Percentiles rank a stretch among this genome's conserved stretches.
Evolutionary conservation across 2,329 filamentous ascomycete genomes (phyloP).

Genomic region (Grosmannia clavigera): DNA sequence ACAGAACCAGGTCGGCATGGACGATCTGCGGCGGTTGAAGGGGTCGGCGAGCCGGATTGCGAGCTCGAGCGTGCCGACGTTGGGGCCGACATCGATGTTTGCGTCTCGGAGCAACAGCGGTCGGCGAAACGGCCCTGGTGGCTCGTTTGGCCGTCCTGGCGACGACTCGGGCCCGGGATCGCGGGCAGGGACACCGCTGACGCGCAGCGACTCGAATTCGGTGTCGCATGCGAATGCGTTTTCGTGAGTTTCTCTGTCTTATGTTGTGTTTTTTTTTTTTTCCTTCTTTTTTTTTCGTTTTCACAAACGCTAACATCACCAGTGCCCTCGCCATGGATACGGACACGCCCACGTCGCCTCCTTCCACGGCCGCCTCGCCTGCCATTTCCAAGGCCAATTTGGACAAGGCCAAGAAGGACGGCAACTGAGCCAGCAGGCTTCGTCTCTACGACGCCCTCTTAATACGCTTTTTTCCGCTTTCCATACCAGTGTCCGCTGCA

Average conservation of each 20-base stretch:
- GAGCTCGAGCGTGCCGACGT: constrained; percentile 45
- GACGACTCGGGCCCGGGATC: constrained; percentile 84
- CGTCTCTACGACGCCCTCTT: background rate
- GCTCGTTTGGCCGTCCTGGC: constrained; percentile 57
- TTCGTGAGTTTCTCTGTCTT: constrained; percentile 50
- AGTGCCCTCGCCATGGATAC: constrained; percentile 50
- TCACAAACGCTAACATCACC: background rate
- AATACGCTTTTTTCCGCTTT: constrained; percentile 17
- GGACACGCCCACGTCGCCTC: constrained; percentile 56
- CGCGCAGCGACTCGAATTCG: constrained; percentile 35
- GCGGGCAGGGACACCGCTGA: constrained; percentile 77
- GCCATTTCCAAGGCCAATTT: constrained; percentile 50
- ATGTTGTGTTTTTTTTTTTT: background rate
- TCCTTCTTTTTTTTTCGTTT: too few species aligned
- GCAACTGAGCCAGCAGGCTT: constrained; percentile 18
- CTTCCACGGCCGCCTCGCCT: constrained; percentile 55
- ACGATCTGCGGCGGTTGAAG: constrained; percentile 80
- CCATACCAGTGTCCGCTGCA: constrained; percentile 23
- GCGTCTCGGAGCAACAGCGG: constrained; percentile 85
- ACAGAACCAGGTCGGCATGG: constrained; percentile 79
- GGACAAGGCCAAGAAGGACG: constrained; percentile 39
- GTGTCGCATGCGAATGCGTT: constrained; percentile 68
- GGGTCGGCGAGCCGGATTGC: constrained; percentile 44
- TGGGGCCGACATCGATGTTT: constrained; percentile 82
- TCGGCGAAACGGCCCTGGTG: constrained; percentile 56